Evolutionary conservation across 306 rosid species (phyloP).

Genomic region (Pyrus pyrifolia): DNA sequence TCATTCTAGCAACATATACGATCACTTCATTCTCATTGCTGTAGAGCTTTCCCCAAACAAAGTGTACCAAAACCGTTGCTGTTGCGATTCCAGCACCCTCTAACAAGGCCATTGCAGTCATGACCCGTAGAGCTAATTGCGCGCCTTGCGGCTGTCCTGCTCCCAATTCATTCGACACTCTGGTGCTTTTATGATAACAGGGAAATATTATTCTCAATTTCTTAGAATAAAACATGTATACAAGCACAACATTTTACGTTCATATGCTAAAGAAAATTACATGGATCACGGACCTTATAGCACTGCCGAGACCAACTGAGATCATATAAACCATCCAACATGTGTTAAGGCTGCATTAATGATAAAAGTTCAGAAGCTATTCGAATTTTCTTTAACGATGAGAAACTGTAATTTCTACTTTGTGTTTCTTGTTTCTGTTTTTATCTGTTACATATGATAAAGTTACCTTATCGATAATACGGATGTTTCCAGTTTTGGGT

Average conservation of each 20-base stretch:
- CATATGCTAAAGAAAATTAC: too few relatives aligned
- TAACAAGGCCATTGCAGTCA: slow-evolving; percentile 28
- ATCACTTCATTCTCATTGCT: slow-evolving; percentile 53
- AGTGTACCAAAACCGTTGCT: slow-evolving; percentile 34
- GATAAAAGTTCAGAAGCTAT: background rate
- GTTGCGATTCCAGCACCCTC: slow-evolving; percentile 32
- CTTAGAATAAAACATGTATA: too few relatives aligned
- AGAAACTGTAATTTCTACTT: background rate
- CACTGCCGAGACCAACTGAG: slow-evolving; percentile 56
- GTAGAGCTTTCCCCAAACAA: slow-evolving; percentile 48
- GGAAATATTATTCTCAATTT: too few relatives aligned
- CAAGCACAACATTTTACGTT: too few relatives aligned
- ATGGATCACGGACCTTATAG: slow-evolving; percentile 37
- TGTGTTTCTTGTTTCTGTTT: background rate
- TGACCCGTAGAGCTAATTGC: slow-evolving; percentile 39
- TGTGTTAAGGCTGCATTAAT: slow-evolving; percentile 43
- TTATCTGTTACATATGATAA: background rate
- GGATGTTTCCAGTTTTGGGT: slow-evolving; percentile 58
- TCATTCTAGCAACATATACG: slow-evolving; percentile 45
- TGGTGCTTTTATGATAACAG: slow-evolving; percentile 23
- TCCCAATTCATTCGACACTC: slow-evolving; percentile 58
- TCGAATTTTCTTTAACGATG: background rate
- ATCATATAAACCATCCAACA: slow-evolving; percentile 58
- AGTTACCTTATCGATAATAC: slow-evolving; percentile 50
- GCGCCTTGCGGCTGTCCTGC: slow-evolving; percentile 46